These are phyloP conservation scores for Aspergillus brasiliensis DNA, from an alignment of 2,329 filamentous ascomycete genomes.

Conservation along the genomic window DNA sequence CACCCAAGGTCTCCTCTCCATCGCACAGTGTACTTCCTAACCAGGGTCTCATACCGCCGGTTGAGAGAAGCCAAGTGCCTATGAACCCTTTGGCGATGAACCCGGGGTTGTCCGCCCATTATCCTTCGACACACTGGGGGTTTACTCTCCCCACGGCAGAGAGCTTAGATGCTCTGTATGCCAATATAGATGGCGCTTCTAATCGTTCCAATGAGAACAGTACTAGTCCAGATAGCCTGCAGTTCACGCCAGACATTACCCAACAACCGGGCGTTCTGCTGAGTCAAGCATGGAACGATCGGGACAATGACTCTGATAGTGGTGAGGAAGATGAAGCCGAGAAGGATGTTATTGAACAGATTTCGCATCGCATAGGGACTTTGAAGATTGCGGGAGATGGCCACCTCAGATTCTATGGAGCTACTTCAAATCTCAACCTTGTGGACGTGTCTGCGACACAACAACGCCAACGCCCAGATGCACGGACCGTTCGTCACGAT, in stretches of 20 bases:
- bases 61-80: slow-evolving; percentile 18
- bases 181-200: slow-evolving; percentile 29
- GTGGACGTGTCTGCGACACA: slow-evolving; percentile 39
- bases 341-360: slow-evolving; percentile 45
- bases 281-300: slow-evolving; percentile 22
- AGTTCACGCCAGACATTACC: slow-evolving; percentile 31
- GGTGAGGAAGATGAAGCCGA: slow-evolving; percentile 40
- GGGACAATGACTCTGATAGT: slow-evolving; percentile 35
- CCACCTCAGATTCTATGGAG: slow-evolving; percentile 48
- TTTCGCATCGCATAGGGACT: slow-evolving; percentile 48
- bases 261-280: slow-evolving; percentile 27
- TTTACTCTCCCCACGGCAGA: slow-evolving; percentile 40
- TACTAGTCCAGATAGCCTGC: slow-evolving; percentile 29
- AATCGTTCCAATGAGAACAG: slow-evolving; percentile 24
- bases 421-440: slow-evolving; percentile 49
- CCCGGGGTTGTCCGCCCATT: slow-evolving; percentile 12
- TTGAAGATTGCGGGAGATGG: slow-evolving; percentile 48
- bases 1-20: slow-evolving; percentile 13
- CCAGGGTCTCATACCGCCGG: slow-evolving; percentile 16
- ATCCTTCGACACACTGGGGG: slow-evolving; percentile 32
- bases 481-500: slow-evolving; percentile 41
- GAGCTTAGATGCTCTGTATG: slow-evolving; percentile 37
- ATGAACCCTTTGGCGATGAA: slow-evolving; percentile 25
- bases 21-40: slow-evolving; percentile 16
- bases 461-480: slow-evolving; percentile 28